Evolutionary conservation across 441 rosid species (phyloP).

Genomic region (Populus hybrid): DNA sequence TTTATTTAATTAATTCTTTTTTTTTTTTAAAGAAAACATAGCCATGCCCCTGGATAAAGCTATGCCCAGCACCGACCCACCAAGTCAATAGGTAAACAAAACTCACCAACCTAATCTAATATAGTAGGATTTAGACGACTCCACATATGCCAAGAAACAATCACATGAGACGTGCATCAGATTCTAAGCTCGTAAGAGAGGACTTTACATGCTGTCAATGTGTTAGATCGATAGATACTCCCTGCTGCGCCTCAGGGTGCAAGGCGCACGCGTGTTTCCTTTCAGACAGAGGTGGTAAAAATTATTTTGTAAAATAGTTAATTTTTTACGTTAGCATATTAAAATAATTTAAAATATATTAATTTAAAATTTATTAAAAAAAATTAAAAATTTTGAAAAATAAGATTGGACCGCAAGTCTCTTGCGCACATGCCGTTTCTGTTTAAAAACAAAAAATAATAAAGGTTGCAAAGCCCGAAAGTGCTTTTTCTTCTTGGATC

Average conservation of each 20-base stretch:
- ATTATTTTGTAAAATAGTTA: no score
- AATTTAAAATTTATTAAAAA: no score
- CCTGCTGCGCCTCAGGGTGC: not conserved
- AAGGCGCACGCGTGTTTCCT: not conserved
- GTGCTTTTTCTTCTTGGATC: not conserved
- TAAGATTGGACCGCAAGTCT: not conserved
- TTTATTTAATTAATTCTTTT: no score
- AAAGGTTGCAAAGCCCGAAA: not conserved
- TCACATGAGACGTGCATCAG: not conserved
- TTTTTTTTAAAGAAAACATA: no score
- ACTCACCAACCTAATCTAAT: not conserved
- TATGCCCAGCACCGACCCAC: not conserved
- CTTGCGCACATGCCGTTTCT: not conserved
- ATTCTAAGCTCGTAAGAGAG: not conserved
- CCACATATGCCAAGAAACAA: not conserved
- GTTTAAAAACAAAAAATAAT: no score
- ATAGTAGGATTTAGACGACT: not conserved
- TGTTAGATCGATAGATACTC: not conserved
- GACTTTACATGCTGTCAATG: not conserved
- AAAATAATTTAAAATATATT: no score
- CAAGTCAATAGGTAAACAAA: not conserved
- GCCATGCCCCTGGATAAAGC: not conserved
- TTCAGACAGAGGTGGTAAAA: not conserved
- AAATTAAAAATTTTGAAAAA: no score
- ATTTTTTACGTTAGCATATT: no score